A percentile compares a stretch with the other conserved stretches of the same genome.
These are phyloP conservation scores for Trichoderma virens DNA, from an alignment of 495 filamentous ascomycete genomes.

Conservation along the genomic window DNA sequence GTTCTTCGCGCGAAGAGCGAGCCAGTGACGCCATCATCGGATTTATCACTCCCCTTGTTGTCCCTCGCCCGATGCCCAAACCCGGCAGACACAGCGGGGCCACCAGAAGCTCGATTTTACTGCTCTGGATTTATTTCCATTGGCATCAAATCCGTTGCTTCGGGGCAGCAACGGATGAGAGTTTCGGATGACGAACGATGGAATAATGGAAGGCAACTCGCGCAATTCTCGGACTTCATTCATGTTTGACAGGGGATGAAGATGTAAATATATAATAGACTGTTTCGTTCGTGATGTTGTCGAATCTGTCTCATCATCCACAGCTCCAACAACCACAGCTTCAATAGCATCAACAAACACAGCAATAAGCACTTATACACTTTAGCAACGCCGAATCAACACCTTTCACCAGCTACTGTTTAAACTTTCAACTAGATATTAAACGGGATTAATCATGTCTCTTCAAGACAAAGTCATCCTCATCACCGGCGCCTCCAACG, in stretches of 20 bases:
- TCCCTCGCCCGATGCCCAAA: neutral
- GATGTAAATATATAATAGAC: neutral
- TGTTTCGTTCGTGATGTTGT: neutral
- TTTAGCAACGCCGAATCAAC: neutral
- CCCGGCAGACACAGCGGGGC: neutral
- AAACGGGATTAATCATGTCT: slow-evolving; percentile 18
- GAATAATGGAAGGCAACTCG: neutral
- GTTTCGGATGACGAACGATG: too few relatives aligned
- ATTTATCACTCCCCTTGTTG: neutral
- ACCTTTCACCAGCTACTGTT: neutral
- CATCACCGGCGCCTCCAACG: slow-evolving; percentile 48
- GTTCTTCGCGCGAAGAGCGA: neutral
- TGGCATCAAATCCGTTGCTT: neutral
- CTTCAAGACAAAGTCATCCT: slow-evolving; percentile 52
- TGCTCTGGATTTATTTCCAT: neutral
- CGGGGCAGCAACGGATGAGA: neutral
- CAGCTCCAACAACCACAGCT: too few relatives aligned
- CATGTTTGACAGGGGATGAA: neutral
- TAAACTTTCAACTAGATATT: neutral
- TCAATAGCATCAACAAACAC: neutral
- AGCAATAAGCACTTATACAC: neutral
- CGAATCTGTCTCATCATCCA: neutral
- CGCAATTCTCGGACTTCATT: neutral
- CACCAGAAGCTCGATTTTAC: neutral
- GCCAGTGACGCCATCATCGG: neutral